Evolutionary conservation across 352 stramenopile species (phyloP), one percentile per base, ranked within the genome.

Genomic region (Globisporangium emineosum): DNA sequence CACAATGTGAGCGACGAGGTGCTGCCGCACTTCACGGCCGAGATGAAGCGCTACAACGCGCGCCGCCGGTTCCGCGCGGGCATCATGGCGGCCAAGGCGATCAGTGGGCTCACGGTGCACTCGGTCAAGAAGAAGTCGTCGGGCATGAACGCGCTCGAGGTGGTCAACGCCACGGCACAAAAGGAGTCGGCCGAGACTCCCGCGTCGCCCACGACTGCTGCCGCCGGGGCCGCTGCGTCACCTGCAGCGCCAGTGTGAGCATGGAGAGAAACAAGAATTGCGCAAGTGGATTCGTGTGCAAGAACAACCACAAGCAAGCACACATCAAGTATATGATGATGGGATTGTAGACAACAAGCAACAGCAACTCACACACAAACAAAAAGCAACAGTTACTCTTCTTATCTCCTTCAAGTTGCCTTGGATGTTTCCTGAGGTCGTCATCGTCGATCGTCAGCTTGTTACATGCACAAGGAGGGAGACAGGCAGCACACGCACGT

Each of bases 31-130:
- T 97, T 98, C 70, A 88, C 93, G 56, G 75, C 87, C 35, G 82
- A 98, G 60, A 91, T 98, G 76, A 96, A 92, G 68, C 81, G 86
- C 64, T 91, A 92, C 79, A 94, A 96, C 58, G 85, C 87, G 10
- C 77, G 86, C 40, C 80, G 87, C 40, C 79, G 88, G 55, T 91
- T 96, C 78, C 79, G 83, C 57, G 75, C 83, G 9, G 75, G 81
- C 13, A 90, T 94, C 71, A 92, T 96, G 86, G 76, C 75, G 1
- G 83, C 81, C 53, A 93, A 93, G 65, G 81, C 83, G 19, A 88
- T 90, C 68, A 77, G 76, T 25, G 75, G 70, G 6, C 65, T 84
- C 52, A 33, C 51, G 21, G 52, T 67, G 12, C 61, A 67, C 52
- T 73, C 65, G 42, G 76, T 61, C 56, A 79, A 78, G 67, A 85